Evolutionary conservation across 306 rosid species (phyloP).

Genomic region (Cajanus cajan): DNA sequence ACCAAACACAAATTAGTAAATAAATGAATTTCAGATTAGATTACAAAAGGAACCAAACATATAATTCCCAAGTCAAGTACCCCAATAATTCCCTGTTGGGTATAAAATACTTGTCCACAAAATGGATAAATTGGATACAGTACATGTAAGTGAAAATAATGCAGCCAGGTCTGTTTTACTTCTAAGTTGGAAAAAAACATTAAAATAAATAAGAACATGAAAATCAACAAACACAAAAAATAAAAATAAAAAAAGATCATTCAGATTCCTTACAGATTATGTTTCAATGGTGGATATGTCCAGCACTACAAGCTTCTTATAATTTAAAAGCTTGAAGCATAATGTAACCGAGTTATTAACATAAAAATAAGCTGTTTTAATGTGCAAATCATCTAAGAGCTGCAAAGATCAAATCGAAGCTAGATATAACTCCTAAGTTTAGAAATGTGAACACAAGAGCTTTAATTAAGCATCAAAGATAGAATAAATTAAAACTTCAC

Average conservation of each 20-base stretch:
- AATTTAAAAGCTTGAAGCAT: neutral
- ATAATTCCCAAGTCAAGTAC: slow-evolving; percentile 17
- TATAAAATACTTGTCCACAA: slow-evolving; percentile 24
- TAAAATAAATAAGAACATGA: neutral
- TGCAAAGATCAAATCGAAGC: neutral
- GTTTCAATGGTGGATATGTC: neutral
- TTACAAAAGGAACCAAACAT: neutral
- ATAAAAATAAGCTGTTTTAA: neutral
- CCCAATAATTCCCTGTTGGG: slow-evolving; percentile 24
- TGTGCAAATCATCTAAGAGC: neutral
- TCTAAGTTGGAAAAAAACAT: neutral
- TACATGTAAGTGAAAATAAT: slow-evolving; percentile 4
- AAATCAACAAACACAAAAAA: neutral
- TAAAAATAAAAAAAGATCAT: neutral
- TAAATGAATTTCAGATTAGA: neutral
- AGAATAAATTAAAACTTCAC: neutral
- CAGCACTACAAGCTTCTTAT: neutral
- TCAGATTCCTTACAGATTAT: neutral
- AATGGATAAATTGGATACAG: slow-evolving; percentile 6
- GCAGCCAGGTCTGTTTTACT: slow-evolving; percentile 7
- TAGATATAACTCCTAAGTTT: neutral
- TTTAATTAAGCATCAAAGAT: neutral
- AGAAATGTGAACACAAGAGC: neutral
- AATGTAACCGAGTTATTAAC: neutral
- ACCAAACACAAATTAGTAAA: neutral